phyloP scores from a whole-genome alignment of 208 protist species.

The Trichomonas gallinae region DNA sequence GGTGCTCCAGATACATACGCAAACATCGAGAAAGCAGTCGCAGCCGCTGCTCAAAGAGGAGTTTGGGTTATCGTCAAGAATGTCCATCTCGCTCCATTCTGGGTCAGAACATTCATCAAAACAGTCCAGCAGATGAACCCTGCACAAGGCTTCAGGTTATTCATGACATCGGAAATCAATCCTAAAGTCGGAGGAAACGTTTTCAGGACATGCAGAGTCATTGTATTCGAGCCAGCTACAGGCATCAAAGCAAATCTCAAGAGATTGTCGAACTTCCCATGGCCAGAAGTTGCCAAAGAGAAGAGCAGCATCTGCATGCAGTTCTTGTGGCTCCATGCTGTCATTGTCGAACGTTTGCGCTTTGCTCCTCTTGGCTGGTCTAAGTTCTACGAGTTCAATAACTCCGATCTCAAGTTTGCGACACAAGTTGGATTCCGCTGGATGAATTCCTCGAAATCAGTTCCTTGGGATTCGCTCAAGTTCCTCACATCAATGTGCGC shows the following conservation, averaged over 20 bases:
- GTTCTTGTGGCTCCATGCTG: constrained; percentile 19
- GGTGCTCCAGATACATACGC: constrained; percentile 75
- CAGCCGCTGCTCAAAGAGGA: constrained; percentile 49
- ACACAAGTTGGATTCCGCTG: constrained; percentile 57
- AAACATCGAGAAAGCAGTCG: constrained; percentile 69
- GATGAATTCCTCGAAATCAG: background rate
- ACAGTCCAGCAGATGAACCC: constrained; percentile 64
- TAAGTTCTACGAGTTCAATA: constrained; percentile 90
- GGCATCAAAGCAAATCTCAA: constrained; percentile 76
- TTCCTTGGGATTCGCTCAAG: background rate
- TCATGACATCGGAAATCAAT: constrained; percentile 82
- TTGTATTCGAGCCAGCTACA: constrained; percentile 73
- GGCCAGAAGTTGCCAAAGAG: constrained; percentile 30
- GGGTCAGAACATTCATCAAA: constrained; percentile 78
- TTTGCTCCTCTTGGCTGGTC: constrained; percentile 70
- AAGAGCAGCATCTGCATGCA: background rate
- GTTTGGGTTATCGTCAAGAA: constrained; percentile 95
- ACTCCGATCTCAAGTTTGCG: constrained; percentile 76
- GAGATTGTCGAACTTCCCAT: constrained; percentile 50
- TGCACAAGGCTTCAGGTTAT: constrained; percentile 69
- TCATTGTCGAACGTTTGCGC: constrained; percentile 32
- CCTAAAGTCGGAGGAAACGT: constrained; percentile 41
- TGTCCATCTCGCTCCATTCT: constrained; percentile 79
- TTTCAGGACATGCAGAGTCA: constrained; percentile 19
- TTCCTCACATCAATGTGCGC: background rate